These are phyloP conservation scores for Macrotyloma uniflorum DNA, from an alignment of 306 rosid species.

Conservation along the genomic window DNA sequence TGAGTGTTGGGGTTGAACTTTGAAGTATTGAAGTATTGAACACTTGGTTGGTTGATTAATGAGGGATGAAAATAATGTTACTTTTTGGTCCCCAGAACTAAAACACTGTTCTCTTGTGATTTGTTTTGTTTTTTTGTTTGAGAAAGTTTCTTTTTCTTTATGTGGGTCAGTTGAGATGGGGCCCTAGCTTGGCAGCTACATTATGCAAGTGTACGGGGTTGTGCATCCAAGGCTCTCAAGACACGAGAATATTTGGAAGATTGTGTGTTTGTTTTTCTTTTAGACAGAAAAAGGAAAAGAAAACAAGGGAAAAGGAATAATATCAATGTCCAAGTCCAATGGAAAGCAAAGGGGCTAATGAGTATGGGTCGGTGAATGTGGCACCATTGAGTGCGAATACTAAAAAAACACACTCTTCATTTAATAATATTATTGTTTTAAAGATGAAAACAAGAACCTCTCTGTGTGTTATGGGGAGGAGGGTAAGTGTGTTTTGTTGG, in stretches of 20 bases:
- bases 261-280: conserved; percentile 35
- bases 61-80: neutral
- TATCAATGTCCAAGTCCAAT: conserved; percentile 28
- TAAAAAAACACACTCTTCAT: conserved; percentile 24
- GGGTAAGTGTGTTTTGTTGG: neutral
- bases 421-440: conserved; percentile 35
- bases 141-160: conserved; percentile 37
- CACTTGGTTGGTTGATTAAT: neutral
- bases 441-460: conserved; percentile 29
- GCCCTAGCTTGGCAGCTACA: conserved; percentile 33
- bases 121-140: conserved; percentile 36
- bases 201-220: conserved; percentile 37
- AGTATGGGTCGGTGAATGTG: conserved; percentile 33
- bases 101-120: conserved; percentile 43
- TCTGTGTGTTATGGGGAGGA: neutral
- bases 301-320: conserved; percentile 18
- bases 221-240: conserved; percentile 48
- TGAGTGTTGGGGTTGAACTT: conserved; percentile 62
- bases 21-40: neutral
- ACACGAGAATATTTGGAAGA: conserved; percentile 44
- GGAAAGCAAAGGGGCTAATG: conserved; percentile 30
- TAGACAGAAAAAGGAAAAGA: neutral
- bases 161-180: conserved; percentile 45
- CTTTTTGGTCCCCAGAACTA: conserved; percentile 22
- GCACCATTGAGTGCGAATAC: conserved; percentile 30